These are phyloP conservation scores for Pseudogymnoascus sp. DNA, from an alignment of 2,329 filamentous ascomycete species.

Conservation along the genomic window DNA sequence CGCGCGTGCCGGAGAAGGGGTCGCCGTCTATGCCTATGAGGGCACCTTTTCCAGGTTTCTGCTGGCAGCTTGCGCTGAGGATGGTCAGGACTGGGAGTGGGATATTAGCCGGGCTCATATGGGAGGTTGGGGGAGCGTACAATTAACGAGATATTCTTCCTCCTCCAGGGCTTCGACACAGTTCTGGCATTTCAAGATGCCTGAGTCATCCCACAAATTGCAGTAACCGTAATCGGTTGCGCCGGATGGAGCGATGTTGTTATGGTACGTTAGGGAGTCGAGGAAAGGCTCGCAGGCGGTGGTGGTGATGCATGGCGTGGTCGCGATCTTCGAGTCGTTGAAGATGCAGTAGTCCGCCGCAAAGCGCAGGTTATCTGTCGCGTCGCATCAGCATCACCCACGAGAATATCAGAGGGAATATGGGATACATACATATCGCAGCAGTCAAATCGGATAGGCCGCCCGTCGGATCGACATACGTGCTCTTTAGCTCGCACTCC, in stretches of 20 bases:
- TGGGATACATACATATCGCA: constrained; percentile 23
- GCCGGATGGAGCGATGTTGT: constrained; percentile 17
- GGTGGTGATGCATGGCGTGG: constrained; percentile 20
- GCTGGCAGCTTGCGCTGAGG: constrained; percentile 22
- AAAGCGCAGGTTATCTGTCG: constrained; percentile 25
- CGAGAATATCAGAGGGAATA: not conserved
- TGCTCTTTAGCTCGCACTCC: constrained; percentile 25
- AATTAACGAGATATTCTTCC: constrained; percentile 18
- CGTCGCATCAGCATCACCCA: constrained; percentile 1
- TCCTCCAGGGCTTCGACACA: constrained; percentile 13
- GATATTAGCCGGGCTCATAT: not conserved
- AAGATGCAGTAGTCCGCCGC: constrained; percentile 21
- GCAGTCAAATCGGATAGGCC: constrained; percentile 23
- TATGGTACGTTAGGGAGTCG: constrained; percentile 18
- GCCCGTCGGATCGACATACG: constrained; percentile 10
- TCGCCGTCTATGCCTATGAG: constrained; percentile 21
- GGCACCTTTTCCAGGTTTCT: constrained; percentile 17
- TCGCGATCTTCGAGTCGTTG: constrained; percentile 18
- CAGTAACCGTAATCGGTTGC: constrained; percentile 23
- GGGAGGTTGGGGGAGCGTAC: constrained; percentile 12
- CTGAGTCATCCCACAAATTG: constrained; percentile 15
- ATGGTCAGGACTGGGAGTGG: constrained; percentile 20
- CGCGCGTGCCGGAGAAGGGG: constrained; percentile 20
- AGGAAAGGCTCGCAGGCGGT: constrained; percentile 20
- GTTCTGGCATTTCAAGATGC: constrained; percentile 16